Evolutionary conservation across 495 filamentous ascomycete species (phyloP), one percentile per base, ranked within the genome.

Genomic region (Penicillium verhagenii): DNA sequence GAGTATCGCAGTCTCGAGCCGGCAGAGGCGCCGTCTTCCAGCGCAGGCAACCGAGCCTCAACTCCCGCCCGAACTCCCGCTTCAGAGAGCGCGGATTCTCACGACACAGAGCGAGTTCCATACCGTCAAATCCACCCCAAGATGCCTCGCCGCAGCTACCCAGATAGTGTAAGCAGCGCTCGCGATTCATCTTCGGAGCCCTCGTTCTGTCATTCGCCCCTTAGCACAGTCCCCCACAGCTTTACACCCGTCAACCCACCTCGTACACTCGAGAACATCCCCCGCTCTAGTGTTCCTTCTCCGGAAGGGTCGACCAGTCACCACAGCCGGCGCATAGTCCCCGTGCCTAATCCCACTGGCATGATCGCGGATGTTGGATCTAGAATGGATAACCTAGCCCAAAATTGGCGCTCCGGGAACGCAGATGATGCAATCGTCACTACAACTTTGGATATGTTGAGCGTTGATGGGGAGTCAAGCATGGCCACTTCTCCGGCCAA

Each of bases 231-330:
- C 8, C 49, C 46, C 9, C 63, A 55, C 37, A 46, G 43, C 7
- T 76, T 72, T 49, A 72, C 68, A 0, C 66, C 73, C 0, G 63
- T 74, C 33, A 76, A 76, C 49, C 52, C 51, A 9, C 60, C 71
- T 35, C 64, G 72, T 8, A 42, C 18, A 20, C 2, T 7, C 13
- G 33, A 57, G 44, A 38, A 61, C 57, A 38, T 38, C 24, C 54
- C 37, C 7, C 21, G 44, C 24, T 47, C 25, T 19, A 11, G 40
- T 8, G 40, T 21, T 8, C 21, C 24, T n/a, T 24, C 44, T n/a
- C 10, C 10, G 28, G 44, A 47, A 47, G 24, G 23, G 9, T 18
- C 24, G 9, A 21, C 10, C 18, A 9, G 54, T 6, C n/a, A 11
- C 11, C 14, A 6, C 14, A 16, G 4, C 2, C 33, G 11, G 14